These are phyloP conservation scores for Closterium sp. DNA, from an alignment of 139 green algal genomes.

Conservation along the genomic window DNA sequence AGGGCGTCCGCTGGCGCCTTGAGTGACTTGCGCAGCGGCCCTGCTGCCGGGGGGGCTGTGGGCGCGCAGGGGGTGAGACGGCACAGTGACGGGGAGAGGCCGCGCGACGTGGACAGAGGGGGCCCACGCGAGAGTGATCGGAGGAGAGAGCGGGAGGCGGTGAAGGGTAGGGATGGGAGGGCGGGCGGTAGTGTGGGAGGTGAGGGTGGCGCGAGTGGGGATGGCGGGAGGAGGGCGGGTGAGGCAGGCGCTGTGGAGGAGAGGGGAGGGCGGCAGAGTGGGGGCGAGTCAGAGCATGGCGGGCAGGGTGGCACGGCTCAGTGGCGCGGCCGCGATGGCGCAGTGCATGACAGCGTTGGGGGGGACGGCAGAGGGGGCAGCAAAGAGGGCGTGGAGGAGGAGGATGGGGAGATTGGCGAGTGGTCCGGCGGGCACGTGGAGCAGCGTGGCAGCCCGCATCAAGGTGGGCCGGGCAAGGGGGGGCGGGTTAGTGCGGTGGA, in stretches of 20 bases:
- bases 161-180: background rate
- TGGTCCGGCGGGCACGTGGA: background rate
- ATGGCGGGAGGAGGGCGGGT: background rate
- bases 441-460: background rate
- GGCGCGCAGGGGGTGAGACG: background rate
- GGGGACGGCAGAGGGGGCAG: background rate
- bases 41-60: background rate
- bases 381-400: background rate
- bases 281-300: background rate
- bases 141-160: background rate
- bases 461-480: background rate
- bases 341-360: background rate
- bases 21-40: background rate
- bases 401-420: constrained; percentile 24
- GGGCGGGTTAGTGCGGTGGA: background rate
- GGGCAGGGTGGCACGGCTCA: background rate
- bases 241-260: background rate
- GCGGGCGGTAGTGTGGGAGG: background rate
- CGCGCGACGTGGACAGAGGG: background rate
- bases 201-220: background rate
- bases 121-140: background rate
- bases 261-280: background rate
- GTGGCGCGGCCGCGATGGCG: background rate
- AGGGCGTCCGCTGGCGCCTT: background rate
- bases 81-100: background rate